phyloP scores from a whole-genome alignment of 495 filamentous ascomycete genomes.

The Talaromyces thailandensis region DNA sequence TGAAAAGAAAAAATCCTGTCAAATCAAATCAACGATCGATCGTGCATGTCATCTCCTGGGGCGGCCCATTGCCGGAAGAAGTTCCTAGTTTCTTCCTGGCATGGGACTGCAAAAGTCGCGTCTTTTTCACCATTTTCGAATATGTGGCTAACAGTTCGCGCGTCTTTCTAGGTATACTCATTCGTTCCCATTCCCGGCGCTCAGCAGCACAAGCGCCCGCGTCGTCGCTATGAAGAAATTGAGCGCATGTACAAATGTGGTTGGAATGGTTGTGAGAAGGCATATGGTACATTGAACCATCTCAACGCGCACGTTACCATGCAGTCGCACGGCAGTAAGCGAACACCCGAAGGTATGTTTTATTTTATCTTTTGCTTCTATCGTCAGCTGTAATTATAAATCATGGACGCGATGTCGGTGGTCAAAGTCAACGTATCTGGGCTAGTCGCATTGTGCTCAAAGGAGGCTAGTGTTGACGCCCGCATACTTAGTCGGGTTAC shows the following conservation, averaged over 20 bases:
- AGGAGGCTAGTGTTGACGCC: slow-evolving; percentile 25
- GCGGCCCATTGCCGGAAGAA: background rate
- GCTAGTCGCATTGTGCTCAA: slow-evolving; percentile 8
- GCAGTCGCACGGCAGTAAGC: slow-evolving; percentile 88
- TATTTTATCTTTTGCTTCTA: slow-evolving; percentile 9
- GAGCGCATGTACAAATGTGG: slow-evolving; percentile 99
- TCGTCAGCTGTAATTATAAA: background rate
- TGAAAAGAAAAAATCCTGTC: slow-evolving; percentile 2
- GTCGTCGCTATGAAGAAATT: slow-evolving; percentile 94
- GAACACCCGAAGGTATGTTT: slow-evolving; percentile 88
- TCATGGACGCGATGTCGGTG: background rate
- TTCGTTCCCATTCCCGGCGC: slow-evolving; percentile 97
- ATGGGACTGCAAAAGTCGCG: background rate
- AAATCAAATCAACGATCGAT: slow-evolving; percentile 4
- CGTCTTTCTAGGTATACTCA: slow-evolving; percentile 69
- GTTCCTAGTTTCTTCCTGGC: slow-evolving; percentile 5
- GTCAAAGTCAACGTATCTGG: slow-evolving; percentile 10
- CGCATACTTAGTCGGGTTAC: slow-evolving; percentile 41
- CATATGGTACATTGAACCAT: slow-evolving; percentile 93
- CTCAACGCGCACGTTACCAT: slow-evolving; percentile 96
- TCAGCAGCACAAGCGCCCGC: slow-evolving; percentile 93
- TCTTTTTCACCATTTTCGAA: background rate
- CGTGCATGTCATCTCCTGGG: slow-evolving; percentile 9
- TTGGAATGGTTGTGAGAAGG: slow-evolving; percentile 96
- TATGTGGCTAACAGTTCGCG: slow-evolving; percentile 12